Conservation (phyloP, 768 basidiomycete genomes). For the Mycena leptocephala region DNA sequence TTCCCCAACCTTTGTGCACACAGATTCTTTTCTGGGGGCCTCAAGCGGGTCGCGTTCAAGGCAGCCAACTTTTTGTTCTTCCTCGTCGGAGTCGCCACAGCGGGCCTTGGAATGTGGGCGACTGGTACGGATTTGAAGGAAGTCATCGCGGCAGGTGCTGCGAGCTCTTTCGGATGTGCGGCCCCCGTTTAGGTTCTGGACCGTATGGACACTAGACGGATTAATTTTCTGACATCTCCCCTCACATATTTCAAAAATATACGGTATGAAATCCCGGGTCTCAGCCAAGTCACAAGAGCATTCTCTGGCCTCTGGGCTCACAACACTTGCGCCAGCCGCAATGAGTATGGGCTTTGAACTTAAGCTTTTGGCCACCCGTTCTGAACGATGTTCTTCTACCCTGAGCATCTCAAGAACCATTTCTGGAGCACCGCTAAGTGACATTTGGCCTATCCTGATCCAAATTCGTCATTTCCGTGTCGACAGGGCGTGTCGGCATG, state of each 20-base stretch:
- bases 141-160: slow-evolving; percentile 12
- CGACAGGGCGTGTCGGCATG: too few relatives aligned
- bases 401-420: too few relatives aligned
- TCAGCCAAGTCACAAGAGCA: too few relatives aligned
- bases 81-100: slow-evolving; percentile 13
- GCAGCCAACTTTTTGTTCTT: slow-evolving; percentile 18
- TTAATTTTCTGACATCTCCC: neutral
- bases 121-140: slow-evolving; percentile 20
- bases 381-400: too few relatives aligned
- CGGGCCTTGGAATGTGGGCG: slow-evolving; percentile 21
- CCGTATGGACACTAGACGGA: slow-evolving; percentile 4
- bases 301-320: too few relatives aligned
- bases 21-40: slow-evolving; percentile 18
- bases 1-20: slow-evolving; percentile 10
- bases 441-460: too few relatives aligned
- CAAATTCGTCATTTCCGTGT: too few relatives aligned
- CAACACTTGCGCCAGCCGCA: too few relatives aligned
- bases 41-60: slow-evolving; percentile 10
- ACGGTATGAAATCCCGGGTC: too few relatives aligned
- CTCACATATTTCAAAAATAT: slow-evolving; percentile 3
- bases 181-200: slow-evolving; percentile 23
- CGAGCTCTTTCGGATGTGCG: slow-evolving; percentile 16
- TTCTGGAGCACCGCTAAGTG: too few relatives aligned
- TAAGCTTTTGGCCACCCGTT: too few relatives aligned
- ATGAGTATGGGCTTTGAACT: too few relatives aligned